Percentiles rank a stretch among this genome's conserved stretches.
Evolutionary conservation across 2,329 filamentous ascomycete genomes (phyloP).

Genomic region (Verticillium isaacii): DNA sequence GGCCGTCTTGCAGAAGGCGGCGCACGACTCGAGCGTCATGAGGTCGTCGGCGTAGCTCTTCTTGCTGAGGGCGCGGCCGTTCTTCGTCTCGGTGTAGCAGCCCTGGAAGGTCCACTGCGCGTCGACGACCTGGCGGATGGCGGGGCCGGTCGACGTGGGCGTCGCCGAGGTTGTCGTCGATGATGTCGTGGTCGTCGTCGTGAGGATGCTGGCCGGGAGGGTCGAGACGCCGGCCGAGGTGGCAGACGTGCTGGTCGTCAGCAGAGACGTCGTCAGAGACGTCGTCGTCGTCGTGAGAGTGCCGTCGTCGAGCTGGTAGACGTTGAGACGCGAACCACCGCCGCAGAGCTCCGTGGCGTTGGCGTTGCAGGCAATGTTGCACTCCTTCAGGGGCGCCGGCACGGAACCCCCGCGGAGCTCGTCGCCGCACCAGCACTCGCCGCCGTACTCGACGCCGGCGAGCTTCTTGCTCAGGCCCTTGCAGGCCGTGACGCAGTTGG

Average conservation of each 20-base stretch:
- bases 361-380: slow-evolving; percentile 26
- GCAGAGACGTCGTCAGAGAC: neutral
- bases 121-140: slow-evolving; percentile 16
- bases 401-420: slow-evolving; percentile 19
- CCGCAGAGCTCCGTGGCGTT: slow-evolving; percentile 30
- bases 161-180: neutral
- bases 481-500: slow-evolving; percentile 17
- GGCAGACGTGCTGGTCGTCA: neutral
- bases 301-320: slow-evolving; percentile 21
- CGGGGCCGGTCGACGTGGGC: slow-evolving; percentile 16
- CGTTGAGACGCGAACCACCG: slow-evolving; percentile 25
- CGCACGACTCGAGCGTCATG: slow-evolving; percentile 40
- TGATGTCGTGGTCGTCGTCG: slow-evolving; percentile 2
- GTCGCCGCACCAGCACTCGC: slow-evolving; percentile 32
- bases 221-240: neutral
- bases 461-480: slow-evolving; percentile 17
- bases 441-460: slow-evolving; percentile 30
- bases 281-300: neutral
- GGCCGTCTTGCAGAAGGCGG: slow-evolving; percentile 37
- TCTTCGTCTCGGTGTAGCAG: slow-evolving; percentile 27
- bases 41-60: slow-evolving; percentile 28
- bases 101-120: slow-evolving; percentile 23
- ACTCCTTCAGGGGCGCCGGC: slow-evolving; percentile 21
- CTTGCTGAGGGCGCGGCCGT: slow-evolving; percentile 20
- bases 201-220: neutral